These are phyloP conservation scores for Phylloboletellus chloephorus DNA, from an alignment of 1,284 basidiomycete genomes.

Conservation along the genomic window DNA sequence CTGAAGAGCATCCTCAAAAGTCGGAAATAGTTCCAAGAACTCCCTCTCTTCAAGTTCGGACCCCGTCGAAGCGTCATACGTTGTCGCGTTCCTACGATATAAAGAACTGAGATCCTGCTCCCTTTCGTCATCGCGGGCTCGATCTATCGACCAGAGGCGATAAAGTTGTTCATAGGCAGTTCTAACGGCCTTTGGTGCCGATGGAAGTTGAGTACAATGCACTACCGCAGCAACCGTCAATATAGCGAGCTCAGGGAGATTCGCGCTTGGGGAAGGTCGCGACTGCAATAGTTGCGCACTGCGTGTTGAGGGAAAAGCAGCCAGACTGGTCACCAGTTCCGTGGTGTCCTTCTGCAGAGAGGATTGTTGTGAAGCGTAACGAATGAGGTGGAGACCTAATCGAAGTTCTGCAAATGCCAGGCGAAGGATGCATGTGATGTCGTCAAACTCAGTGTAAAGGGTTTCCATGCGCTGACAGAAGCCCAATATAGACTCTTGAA, in stretches of 20 bases:
- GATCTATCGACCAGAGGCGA: slow-evolving; percentile 80
- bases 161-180: slow-evolving; percentile 67
- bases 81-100: slow-evolving; percentile 67
- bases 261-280: not conserved
- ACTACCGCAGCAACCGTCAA: slow-evolving; percentile 47
- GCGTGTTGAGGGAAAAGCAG: slow-evolving; percentile 50
- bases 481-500: slow-evolving; percentile 62
- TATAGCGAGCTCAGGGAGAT: slow-evolving; percentile 37
- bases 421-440: slow-evolving; percentile 66
- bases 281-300: slow-evolving; percentile 37
- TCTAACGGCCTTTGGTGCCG: slow-evolving; percentile 37
- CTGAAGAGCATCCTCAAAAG: slow-evolving; percentile 64
- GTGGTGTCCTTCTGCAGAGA: slow-evolving; percentile 7
- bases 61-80: slow-evolving; percentile 61
- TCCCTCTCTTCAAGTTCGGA: slow-evolving; percentile 78
- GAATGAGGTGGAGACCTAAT: slow-evolving; percentile 67
- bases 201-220: slow-evolving; percentile 28
- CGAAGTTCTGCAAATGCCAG: slow-evolving; percentile 63
- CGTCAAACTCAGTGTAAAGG: slow-evolving; percentile 58
- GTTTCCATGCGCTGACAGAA: slow-evolving; percentile 57
- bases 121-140: slow-evolving; percentile 61
- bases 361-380: slow-evolving; percentile 19
- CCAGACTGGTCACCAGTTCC: slow-evolving; percentile 34
- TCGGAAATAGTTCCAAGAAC: slow-evolving; percentile 79
- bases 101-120: slow-evolving; percentile 68